A percentile compares a stretch with the other conserved stretches of the same genome.
Conservation (phyloP, 1,139 yeast genomes). For the Magnusiomyces magnusii region DNA sequence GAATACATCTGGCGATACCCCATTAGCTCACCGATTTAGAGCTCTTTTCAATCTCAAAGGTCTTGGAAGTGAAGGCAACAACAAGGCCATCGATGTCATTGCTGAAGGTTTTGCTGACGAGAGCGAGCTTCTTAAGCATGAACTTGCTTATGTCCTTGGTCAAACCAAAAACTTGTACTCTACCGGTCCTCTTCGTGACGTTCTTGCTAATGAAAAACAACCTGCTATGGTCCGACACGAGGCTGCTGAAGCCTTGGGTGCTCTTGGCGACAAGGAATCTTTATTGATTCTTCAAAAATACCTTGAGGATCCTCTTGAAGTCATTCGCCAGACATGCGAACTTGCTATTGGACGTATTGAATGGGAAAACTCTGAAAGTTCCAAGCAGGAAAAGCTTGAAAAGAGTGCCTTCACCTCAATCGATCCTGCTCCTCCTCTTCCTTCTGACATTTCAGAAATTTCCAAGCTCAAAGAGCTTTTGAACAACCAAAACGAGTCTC, state of each 20-base stretch:
- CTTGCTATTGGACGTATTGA: constrained; percentile 90
- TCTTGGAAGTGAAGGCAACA: constrained; percentile 56
- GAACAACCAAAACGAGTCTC: constrained; percentile 67
- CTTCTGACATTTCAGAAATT: constrained; percentile 49
- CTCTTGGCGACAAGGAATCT: constrained; percentile 79
- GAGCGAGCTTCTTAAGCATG: constrained; percentile 94
- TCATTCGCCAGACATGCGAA: constrained; percentile 96
- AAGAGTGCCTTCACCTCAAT: constrained; percentile 74
- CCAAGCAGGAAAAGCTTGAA: constrained; percentile 60
- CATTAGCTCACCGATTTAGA: constrained; percentile 81
- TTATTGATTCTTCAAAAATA: constrained; percentile 58
- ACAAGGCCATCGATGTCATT: constrained; percentile 74
- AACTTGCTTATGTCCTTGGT: constrained; percentile 97
- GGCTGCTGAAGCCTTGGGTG: constrained; percentile 98
- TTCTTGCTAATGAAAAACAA: constrained; percentile 47
- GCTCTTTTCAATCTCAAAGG: constrained; percentile 88
- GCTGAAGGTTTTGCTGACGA: constrained; percentile 71
- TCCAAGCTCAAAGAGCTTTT: constrained; percentile 59
- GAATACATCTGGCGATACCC: constrained; percentile 46
- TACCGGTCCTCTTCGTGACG: constrained; percentile 67
- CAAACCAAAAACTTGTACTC: constrained; percentile 83
- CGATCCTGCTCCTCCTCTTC: constrained; percentile 98
- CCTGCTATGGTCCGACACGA: constrained; percentile 99
- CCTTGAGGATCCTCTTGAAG: constrained; percentile 70
- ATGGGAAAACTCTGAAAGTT: constrained; percentile 73